Evolutionary conservation across 2,329 filamentous ascomycete species (phyloP), one percentile per base, ranked within the genome.

Genomic region (Bretziella fagacearum): DNA sequence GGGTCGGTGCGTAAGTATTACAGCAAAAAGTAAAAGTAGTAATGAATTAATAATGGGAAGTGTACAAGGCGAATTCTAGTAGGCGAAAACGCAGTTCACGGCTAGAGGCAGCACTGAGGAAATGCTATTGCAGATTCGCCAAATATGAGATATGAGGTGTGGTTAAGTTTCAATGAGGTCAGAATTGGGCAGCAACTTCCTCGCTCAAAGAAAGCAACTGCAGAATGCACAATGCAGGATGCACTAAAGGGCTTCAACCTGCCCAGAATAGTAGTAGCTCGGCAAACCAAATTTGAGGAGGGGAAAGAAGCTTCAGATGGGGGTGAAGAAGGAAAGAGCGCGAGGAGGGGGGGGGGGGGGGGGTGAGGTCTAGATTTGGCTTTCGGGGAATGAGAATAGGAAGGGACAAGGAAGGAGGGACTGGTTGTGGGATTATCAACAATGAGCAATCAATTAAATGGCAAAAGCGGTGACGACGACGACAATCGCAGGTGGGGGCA

Each of bases 171-270:
- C n/a, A 33, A 20, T 8, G 33, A 46, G 32, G 20, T 29, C 33
- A 44, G 41, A 23, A n/a, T 51, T 47, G 49, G 44, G 44, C 49
- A 47, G 49, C 49, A 51, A 47, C 44, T 44, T 40, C 26, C 18
- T 47, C 39, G 25, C 46, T 47, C 32, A 43, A 49, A 29, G 42
- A 44, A 37, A 20, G 22, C 22, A 48, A 42, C 46, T 48, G 30
- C 46, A 42, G 26, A 46, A 45, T 39, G 47, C 42, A 23, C 43
- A 40, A 49, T 49, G 47, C 47, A 49, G 47, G 47, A 49, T 49
- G 43, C 42, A 44, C 29, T 43, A 48, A 47, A 42, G 33, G 32
- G 33, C 33, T 29, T 6, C 18, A 39, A 39, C 44, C 44, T 29
- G 29, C 18, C 10, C 15, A 22, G 6, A 39, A 39, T 39, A n/a